phyloP scores from a whole-genome alignment of 116 monocot species.

The Zostera marina region DNA sequence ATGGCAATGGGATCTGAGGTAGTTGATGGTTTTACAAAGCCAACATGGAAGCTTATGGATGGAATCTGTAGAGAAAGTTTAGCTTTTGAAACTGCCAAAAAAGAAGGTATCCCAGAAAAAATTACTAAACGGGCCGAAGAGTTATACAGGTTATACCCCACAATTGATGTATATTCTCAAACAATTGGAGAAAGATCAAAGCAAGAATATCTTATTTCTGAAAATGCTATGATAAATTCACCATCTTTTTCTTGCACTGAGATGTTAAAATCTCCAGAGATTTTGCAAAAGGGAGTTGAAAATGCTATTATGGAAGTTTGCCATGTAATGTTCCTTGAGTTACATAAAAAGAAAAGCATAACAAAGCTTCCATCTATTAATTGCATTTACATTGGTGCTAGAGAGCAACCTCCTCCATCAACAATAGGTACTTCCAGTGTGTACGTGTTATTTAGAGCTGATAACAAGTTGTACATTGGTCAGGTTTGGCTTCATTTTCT shows the following conservation, averaged over 20 bases:
- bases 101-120: slow-evolving; percentile 61
- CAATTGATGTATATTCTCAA: slow-evolving; percentile 1
- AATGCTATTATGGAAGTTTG: slow-evolving; percentile 35
- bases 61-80: slow-evolving; percentile 87
- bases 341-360: slow-evolving; percentile 31
- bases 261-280: background rate
- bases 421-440: slow-evolving; percentile 69
- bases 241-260: slow-evolving; percentile 4
- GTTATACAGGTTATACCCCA: slow-evolving; percentile 62
- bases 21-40: slow-evolving; percentile 34
- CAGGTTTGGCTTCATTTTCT: slow-evolving; percentile 34
- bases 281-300: slow-evolving; percentile 39
- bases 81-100: slow-evolving; percentile 81
- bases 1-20: slow-evolving; percentile 75
- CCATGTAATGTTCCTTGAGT: slow-evolving; percentile 42
- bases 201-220: background rate
- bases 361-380: slow-evolving; percentile 26
- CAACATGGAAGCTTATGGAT: slow-evolving; percentile 71
- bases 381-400: slow-evolving; percentile 42
- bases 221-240: slow-evolving; percentile 1
- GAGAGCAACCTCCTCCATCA: slow-evolving; percentile 90
- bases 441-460: slow-evolving; percentile 65
- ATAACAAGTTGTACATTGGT: slow-evolving; percentile 76
- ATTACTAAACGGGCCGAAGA: slow-evolving; percentile 67
- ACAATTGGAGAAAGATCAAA: slow-evolving; percentile 3